These are phyloP conservation scores for Phyllachora maydis DNA, from an alignment of 2,329 filamentous ascomycete species.

Conservation along the genomic window DNA sequence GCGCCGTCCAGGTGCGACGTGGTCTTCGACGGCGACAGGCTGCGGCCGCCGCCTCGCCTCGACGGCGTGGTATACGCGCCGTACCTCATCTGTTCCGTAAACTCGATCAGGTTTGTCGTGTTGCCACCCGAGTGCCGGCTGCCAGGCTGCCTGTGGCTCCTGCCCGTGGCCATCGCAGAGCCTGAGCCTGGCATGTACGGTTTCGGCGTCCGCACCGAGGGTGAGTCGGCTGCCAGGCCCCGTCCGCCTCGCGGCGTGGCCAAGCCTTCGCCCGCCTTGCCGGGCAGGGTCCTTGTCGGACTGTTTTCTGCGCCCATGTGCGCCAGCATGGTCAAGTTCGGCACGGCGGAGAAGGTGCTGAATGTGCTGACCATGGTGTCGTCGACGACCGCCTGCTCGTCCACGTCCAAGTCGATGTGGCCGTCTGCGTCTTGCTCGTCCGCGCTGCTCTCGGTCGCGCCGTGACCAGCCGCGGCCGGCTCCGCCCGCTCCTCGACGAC, in stretches of 20 bases:
- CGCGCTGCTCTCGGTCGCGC: conserved; percentile 6
- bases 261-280: too few species aligned
- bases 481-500: conserved; percentile 4
- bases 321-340: conserved; percentile 69
- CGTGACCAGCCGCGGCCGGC: conserved; percentile 9
- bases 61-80: conserved; percentile 17
- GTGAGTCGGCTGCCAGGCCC: too few species aligned
- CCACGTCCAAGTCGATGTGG: too few species aligned
- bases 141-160: conserved; percentile 9
- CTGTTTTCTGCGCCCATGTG: conserved; percentile 44
- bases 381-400: conserved; percentile 31
- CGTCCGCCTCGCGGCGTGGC: too few species aligned
- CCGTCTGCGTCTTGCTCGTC: conserved; percentile 5
- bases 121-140: conserved; percentile 18
- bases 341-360: conserved; percentile 76
- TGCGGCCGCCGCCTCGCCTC: too few species aligned
- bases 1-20: conserved; percentile 8
- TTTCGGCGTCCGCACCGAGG: too few species aligned
- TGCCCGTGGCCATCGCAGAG: conserved; percentile 24
- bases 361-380: conserved; percentile 65
- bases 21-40: conserved; percentile 15
- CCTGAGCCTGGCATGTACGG: too few species aligned
- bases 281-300: too few species aligned
- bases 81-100: conserved; percentile 51
- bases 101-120: conserved; percentile 67